phyloP scores from a whole-genome alignment of 2,329 filamentous ascomycete species.

The Aspergillus melleus region DNA sequence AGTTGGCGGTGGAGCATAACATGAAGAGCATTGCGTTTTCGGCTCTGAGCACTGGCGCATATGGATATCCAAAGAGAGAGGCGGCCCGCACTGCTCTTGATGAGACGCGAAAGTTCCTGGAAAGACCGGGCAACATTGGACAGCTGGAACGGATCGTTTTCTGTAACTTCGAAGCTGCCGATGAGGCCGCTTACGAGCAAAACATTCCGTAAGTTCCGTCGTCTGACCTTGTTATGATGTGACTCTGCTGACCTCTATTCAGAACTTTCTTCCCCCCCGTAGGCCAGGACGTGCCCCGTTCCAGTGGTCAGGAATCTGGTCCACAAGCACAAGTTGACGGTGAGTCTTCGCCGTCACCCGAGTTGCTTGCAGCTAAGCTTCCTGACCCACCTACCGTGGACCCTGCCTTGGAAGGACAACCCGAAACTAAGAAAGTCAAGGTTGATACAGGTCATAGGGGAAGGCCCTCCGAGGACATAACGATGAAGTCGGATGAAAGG shows the following conservation, averaged over 20 bases:
- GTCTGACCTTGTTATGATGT: not conserved
- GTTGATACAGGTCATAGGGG: constrained; percentile 18
- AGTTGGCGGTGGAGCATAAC: constrained; percentile 67
- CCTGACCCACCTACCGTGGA: constrained; percentile 52
- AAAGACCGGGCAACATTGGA: constrained; percentile 38
- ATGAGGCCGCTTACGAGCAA: constrained; percentile 70
- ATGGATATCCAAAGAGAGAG: constrained; percentile 75
- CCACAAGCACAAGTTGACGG: constrained; percentile 21
- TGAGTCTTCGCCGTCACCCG: constrained; percentile 27
- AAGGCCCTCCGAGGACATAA: constrained; percentile 5
- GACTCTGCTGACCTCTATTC: constrained; percentile 1
- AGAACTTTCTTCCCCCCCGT: constrained; percentile 48
- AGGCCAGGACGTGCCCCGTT: constrained; percentile 31
- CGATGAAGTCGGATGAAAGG: constrained; percentile 24
- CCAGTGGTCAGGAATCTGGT: constrained; percentile 8
- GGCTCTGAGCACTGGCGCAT: constrained; percentile 83
- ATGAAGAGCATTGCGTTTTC: constrained; percentile 78
- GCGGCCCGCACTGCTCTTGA: constrained; percentile 72
- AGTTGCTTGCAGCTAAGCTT: constrained; percentile 43
- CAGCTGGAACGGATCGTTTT: constrained; percentile 75
- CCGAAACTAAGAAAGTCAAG: constrained; percentile 51
- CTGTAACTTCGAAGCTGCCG: constrained; percentile 78
- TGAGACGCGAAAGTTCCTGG: constrained; percentile 58
- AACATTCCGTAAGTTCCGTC: constrained; percentile 68
- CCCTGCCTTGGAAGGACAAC: constrained; percentile 45